Percentiles rank a stretch among this genome's conserved stretches.
Conservation (phyloP, 2,329 filamentous ascomycete species). For the Talaromyces sp. region DNA sequence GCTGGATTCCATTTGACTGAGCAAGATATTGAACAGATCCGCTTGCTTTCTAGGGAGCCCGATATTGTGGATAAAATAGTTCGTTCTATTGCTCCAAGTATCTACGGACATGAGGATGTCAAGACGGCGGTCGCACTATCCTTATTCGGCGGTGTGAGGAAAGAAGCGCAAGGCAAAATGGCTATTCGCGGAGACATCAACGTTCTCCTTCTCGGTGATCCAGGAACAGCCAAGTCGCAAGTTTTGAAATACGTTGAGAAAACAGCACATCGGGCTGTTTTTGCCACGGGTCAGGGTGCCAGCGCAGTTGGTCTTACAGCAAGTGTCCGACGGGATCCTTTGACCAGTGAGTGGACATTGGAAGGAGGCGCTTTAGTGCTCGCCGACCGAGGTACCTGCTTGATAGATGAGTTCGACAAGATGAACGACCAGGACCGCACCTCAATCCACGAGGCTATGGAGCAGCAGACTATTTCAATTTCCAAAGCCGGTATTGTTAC, state of each 20-base stretch:
- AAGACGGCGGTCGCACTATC: slow-evolving; percentile 95
- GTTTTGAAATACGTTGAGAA: slow-evolving; percentile 97
- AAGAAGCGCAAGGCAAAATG: slow-evolving; percentile 81
- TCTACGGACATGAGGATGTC: slow-evolving; percentile 94
- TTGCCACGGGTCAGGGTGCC: slow-evolving; percentile 94
- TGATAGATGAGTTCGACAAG: slow-evolving; percentile 99
- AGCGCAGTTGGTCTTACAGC: slow-evolving; percentile 96
- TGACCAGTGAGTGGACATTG: slow-evolving; percentile 95
- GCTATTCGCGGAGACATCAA: slow-evolving; percentile 97
- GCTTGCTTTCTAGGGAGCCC: slow-evolving; percentile 79
- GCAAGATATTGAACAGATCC: slow-evolving; percentile 88
- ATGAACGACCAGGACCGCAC: slow-evolving; percentile 99
- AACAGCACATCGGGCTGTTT: slow-evolving; percentile 92
- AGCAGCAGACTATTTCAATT: slow-evolving; percentile 98
- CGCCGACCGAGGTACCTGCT: slow-evolving; percentile 86
- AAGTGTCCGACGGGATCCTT: slow-evolving; percentile 87
- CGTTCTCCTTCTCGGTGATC: slow-evolving; percentile 89
- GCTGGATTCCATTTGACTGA: slow-evolving; percentile 94
- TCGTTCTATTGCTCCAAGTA: slow-evolving; percentile 89
- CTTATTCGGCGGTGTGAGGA: slow-evolving; percentile 90
- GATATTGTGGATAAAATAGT: slow-evolving; percentile 91
- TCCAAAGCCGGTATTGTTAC: slow-evolving; percentile 98
- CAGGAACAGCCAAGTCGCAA: slow-evolving; percentile 96
- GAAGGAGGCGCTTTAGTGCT: slow-evolving; percentile 94
- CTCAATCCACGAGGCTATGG: slow-evolving; percentile 99